These are phyloP conservation scores for Trypanosomatidae sp. DNA, from an alignment of 208 protist genomes.

Conservation along the genomic window DNA sequence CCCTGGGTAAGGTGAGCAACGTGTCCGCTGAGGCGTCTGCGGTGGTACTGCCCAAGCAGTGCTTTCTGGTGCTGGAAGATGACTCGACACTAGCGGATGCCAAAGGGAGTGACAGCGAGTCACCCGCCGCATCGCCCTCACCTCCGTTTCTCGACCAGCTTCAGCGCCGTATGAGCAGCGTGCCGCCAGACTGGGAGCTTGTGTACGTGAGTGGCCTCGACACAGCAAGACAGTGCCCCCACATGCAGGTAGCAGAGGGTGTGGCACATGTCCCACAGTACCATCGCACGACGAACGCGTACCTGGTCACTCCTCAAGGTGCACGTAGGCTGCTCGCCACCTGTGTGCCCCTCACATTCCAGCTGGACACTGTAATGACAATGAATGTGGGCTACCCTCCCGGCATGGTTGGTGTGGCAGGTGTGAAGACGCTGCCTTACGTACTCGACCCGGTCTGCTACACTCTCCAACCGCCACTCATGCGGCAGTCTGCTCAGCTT, in stretches of 20 bases:
- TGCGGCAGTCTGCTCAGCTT: constrained; percentile 55
- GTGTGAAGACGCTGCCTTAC: constrained; percentile 24
- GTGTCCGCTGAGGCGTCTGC: neutral
- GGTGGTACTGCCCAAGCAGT: neutral
- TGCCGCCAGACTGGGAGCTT: constrained; percentile 76
- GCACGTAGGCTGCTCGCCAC: constrained; percentile 52
- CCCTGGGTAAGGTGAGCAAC: constrained; percentile 15
- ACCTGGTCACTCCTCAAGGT: constrained; percentile 63
- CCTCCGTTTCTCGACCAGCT: constrained; percentile 41
- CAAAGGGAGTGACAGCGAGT: neutral
- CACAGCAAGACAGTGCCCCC: constrained; percentile 49
- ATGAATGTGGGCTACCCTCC: constrained; percentile 30
- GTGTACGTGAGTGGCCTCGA: constrained; percentile 87
- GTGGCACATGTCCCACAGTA: constrained; percentile 76
- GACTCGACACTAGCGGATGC: neutral
- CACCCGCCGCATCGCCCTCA: neutral
- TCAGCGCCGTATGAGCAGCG: constrained; percentile 16
- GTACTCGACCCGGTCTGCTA: constrained; percentile 68
- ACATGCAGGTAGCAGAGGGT: constrained; percentile 24
- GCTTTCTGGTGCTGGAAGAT: constrained; percentile 8
- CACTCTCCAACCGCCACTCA: constrained; percentile 82
- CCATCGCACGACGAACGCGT: constrained; percentile 86
- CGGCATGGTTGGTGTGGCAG: neutral
- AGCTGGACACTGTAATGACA: constrained; percentile 89
- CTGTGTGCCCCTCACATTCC: constrained; percentile 78